Base-by-base conservation (phyloP, 495 filamentous ascomycete genomes). In the Neurospora africana region DNA sequence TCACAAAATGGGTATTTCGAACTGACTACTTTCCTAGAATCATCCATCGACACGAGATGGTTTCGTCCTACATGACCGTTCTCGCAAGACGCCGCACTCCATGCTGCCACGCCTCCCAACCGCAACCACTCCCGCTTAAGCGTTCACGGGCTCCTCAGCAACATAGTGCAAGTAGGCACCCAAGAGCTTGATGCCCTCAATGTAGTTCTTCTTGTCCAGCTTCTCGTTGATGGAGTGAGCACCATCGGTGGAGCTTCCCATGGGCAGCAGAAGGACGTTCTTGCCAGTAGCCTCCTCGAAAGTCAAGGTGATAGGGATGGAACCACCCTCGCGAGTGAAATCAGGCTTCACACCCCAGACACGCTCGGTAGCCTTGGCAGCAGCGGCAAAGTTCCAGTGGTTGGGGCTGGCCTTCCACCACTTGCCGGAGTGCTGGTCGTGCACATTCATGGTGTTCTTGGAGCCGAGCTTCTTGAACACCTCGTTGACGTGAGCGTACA, bases 161-260 rank as follows among this genome's bases (percentile, higher is more conserved):
- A 97, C 94, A 77, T 97, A 98, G 84, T 98, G 95, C 78, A 99
- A 83, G 79, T 99, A 99, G 21, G 95, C 93, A 19, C 95, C 95
- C 69, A 98, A 81, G 68, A 98, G 81, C 86, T 98, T 98, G 74
- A 90, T 97, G n/a, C 95, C 95, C 84, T 98, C 94, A 77, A 99
- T 95, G 80, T 98, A 99, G 79, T 99, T 99, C 80, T 87, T 88
- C 86, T 90, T 91, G 81, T 99, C 95, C 47, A 99, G 86, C 85
- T 99, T 99, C 86, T 99, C 95, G 79, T 99, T 99, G 80, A 97
- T 92, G 39, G 91, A 95, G 83, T 99, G 95, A 33, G 95, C 95
- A 68, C 92, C 95, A 84, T 99, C 95, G 27, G 95, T 98, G 11
- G 91, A 93, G 82, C 91, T 96, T 23, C 95, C 95, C 95, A 99